Evolutionary conservation across 2,329 filamentous ascomycete species (phyloP), one percentile per base, ranked within the genome.

Genomic region (Fusarium abutilonis): DNA sequence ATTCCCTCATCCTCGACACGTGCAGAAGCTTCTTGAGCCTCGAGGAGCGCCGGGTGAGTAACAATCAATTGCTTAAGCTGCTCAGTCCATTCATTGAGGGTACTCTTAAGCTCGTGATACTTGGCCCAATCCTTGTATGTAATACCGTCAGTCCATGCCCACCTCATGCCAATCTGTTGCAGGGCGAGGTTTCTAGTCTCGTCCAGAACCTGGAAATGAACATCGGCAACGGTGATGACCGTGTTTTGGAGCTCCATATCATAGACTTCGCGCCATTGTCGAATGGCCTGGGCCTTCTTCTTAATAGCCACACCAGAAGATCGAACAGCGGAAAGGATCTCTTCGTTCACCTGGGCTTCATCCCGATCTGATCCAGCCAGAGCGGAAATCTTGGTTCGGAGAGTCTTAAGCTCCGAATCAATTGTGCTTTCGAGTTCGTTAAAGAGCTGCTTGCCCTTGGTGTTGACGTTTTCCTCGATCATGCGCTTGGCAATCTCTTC

Each of bases 71-170:
- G 82, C 73, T 92, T 88, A 43, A 99, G 87, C 67, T 96, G 91
- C 32, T 86, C 82, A 52, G 91, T 89, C 93, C 94, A 97, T 70
- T 92, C 87, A 43, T 89, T 88, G 48, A 97, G 91, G 11, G 90
- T 89, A 50, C 85, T 86, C 79, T 91, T 96, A 55, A 99, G 82
- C 57, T 91, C 87, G 74, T 98, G 93, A 73, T 97, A 99, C 74
- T 94, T 95, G 57, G 89, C 87, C 95, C 95, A 99, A 75, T 99
- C 93, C 75, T 96, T 93, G 82, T 99, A 97, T 2, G 94, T 96
- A 60, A 99, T 86, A 29, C 92, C 92, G 55, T 98, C 93, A 79
- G 93, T 95, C 89, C 92, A 96, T 11, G 94, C 93, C 93, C 95
- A 99, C 72, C 86, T 86, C 87, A 96, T 94, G 53, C 93, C 93